Base-by-base conservation (phyloP, 257 asterid species). In the Eucommia ulmoides region DNA sequence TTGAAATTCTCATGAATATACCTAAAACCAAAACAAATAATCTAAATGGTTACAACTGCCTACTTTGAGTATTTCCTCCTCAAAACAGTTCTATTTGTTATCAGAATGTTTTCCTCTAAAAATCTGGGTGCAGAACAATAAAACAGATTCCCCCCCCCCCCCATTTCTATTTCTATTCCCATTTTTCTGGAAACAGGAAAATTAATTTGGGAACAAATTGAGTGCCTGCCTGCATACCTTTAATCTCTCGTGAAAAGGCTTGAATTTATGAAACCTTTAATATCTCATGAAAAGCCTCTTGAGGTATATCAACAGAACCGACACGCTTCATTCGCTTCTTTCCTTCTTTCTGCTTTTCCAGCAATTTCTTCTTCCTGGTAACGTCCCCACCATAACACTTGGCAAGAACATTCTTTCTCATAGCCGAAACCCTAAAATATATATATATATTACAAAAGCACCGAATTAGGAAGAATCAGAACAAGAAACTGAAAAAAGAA, bases 311-410 rank as follows among this genome's bases (percentile, higher is more conserved):
- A 19, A 89, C 94, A 12, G 94, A 84, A 45, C 97, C 97, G 25
- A 89, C 88, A 29, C 96, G 94, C 63, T 89, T 89, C 98, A 85
- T 85, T 38, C 98, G 88, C 78, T 82, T 89, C 82, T 89, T 89
- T 58, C 98, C 98, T 76, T 89, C 98, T 49, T 89, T 85, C 63
- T 89, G 98, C 71, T 89, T 89, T 38, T 89, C 98, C 77, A 89
- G 63, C 76, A 89, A 58, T 62, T 89, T 89, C 72, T 68, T 75
- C 76, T 89, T 89, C 70, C 98, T 70, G 24, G 93, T 67, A 38
- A 78, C 51, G 52, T 89, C 98, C 20, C 96, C 98, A 46, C 98
- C 98, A 10, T 85, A 82, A 58, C 98, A 89, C 72, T 85, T 89
- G 8, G 98, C 98, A 48, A 89, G 84, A 8, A 89, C 98, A 51